A percentile compares a stretch with the other conserved stretches of the same genome.
These are phyloP conservation scores for Auriscalpium microsporum DNA, from an alignment of 768 basidiomycete species.

Conservation along the genomic window DNA sequence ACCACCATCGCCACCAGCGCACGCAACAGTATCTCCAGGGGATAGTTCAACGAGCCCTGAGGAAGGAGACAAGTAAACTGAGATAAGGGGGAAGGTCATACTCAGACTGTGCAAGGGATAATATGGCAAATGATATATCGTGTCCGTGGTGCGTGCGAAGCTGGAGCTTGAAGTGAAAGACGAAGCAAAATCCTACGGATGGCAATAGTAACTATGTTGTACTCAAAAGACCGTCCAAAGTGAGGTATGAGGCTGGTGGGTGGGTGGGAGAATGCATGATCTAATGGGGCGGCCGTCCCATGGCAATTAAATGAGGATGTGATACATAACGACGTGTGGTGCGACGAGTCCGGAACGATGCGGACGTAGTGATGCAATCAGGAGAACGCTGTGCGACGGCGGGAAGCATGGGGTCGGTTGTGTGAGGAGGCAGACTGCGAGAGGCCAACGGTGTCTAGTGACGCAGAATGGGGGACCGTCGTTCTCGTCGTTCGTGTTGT, in stretches of 20 bases:
- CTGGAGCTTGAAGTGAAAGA: background rate
- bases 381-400: conserved; percentile 1
- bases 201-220: conserved; percentile 4
- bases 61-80: background rate
- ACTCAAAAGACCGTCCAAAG: background rate
- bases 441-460: background rate
- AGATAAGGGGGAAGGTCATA: background rate
- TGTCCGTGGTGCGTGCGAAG: background rate
- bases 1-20: too few relatives aligned
- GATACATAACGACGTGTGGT: background rate
- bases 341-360: background rate
- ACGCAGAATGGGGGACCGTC: background rate
- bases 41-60: background rate
- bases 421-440: background rate
- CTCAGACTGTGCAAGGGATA: background rate
- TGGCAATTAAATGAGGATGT: background rate
- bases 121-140: background rate
- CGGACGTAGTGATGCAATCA: background rate
- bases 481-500: background rate
- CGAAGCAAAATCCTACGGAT: conserved; percentile 3
- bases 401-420: background rate
- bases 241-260: conserved; percentile 1
- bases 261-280: conserved; percentile 1
- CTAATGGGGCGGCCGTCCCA: background rate
- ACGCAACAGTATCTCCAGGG: too few relatives aligned